Base-by-base conservation (phyloP, 352 stramenopile species). In the Globisporangium takayamanum region DNA sequence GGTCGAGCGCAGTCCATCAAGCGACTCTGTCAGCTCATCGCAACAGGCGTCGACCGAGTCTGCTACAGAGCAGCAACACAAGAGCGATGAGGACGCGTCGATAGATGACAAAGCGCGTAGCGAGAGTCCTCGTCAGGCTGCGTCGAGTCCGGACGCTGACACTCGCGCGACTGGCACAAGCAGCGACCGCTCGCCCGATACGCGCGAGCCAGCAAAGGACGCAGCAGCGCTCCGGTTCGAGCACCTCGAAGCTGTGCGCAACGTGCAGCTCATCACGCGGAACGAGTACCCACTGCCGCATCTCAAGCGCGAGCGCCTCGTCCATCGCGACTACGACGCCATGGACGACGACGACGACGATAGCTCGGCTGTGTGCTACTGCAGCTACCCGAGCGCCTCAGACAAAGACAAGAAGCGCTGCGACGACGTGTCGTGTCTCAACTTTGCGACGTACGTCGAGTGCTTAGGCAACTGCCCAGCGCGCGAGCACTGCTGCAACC, bases 371-470 rank as follows among this genome's bases (percentile, higher is more conserved):
- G 55, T 72, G 22, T 92, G 83, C 57, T 85, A 81, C 50, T 92
- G 83, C 53, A 62, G 63, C 53, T 73, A 58, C n/a, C 80, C 83
- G 3, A 64, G 78, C 51, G 28, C 63, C 0, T 49, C 63, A 5
- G 83, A 92, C 39, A 55, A 60, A 7, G 62, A 80, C 5, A 64
- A 66, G 47, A 66, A 58, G 26, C 80, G 80, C 60, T 95, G 85
- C 53, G 73, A 92, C 56, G 81, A 93, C 60, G 80, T 92, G n/a
- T 89, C 82, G 37, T 95, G 85, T 57, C 70, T 95, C n/a, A 95
- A 95, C 62, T 92, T 88, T 53, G 85, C 85, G 47, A 95, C 85
- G 36, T 95, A 94, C 60, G 75, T 92, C 47, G 85, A 95, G 68
- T 95, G 85, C 54, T 72, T 63, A 3, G 53, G 66, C 16, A 52